These are phyloP conservation scores for Amylocarpus encephaloides DNA, from an alignment of 2,329 filamentous ascomycete species.

Conservation along the genomic window DNA sequence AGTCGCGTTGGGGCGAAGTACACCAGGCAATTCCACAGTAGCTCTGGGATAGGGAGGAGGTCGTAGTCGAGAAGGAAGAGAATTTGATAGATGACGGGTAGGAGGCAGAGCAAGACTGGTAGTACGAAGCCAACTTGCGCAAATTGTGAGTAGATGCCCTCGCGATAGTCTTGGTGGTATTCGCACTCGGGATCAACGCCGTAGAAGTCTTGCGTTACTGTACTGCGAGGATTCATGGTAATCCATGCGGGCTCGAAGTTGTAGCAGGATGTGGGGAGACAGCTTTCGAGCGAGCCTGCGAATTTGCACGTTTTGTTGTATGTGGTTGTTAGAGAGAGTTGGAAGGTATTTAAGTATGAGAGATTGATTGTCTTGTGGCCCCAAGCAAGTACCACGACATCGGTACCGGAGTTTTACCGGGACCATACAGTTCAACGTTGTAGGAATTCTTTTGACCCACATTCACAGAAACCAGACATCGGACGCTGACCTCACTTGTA, in stretches of 20 bases:
- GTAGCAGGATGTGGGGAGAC: neutral
- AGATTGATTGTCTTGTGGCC: too few species aligned
- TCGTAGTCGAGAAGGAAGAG: constrained; percentile 30
- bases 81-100: constrained; percentile 27
- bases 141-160: constrained; percentile 14
- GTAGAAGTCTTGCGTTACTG: constrained; percentile 22
- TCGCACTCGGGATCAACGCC: constrained; percentile 26
- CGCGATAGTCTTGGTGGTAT: constrained; percentile 31
- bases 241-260: constrained; percentile 19
- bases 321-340: too few species aligned
- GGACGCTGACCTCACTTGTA: too few species aligned
- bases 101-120: constrained; percentile 21
- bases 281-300: neutral
- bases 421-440: too few species aligned
- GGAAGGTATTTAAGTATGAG: too few species aligned
- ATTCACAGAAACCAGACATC: neutral
- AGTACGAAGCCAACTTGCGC: constrained; percentile 16
- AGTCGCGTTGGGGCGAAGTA: constrained; percentile 49
- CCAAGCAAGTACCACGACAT: too few species aligned
- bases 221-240: constrained; percentile 28
- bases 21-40: constrained; percentile 57
- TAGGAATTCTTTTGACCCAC: neutral
- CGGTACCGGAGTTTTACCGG: too few species aligned
- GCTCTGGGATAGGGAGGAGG: constrained; percentile 37
- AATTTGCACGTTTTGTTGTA: too few species aligned